A percentile compares a stretch with the other conserved stretches of the same genome.
phyloP scores from a whole-genome alignment of 2,329 filamentous ascomycete species.

The Diplodia seriata region DNA sequence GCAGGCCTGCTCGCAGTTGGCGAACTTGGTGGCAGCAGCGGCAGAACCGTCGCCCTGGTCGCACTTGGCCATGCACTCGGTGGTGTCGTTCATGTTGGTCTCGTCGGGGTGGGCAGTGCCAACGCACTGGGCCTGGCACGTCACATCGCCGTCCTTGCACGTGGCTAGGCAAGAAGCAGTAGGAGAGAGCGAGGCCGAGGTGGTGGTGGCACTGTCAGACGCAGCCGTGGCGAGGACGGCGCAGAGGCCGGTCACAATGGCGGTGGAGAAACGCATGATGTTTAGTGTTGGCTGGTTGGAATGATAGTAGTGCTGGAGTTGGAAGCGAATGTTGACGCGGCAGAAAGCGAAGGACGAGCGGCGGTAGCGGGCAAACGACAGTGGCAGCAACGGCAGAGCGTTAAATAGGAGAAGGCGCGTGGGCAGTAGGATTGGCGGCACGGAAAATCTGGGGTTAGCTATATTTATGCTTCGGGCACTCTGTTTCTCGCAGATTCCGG shows the following conservation, averaged over 20 bases:
- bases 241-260: conserved; percentile 55
- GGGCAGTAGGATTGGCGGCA: conserved; percentile 31
- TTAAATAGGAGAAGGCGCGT: conserved; percentile 37
- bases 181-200: conserved; percentile 42
- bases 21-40: conserved; percentile 54
- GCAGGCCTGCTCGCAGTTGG: conserved; percentile 58
- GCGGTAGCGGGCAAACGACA: conserved; percentile 14
- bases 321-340: conserved; percentile 34
- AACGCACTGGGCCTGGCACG: conserved; percentile 60
- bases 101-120: conserved; percentile 60
- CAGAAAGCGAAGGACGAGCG: conserved; percentile 32
- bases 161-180: conserved; percentile 43
- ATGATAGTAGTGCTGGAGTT: conserved; percentile 5
- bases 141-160: conserved; percentile 55
- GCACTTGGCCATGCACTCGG: conserved; percentile 59
- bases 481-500: conserved; percentile 29
- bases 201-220: conserved; percentile 46
- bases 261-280: conserved; percentile 54
- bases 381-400: not conserved
- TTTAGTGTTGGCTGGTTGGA: conserved; percentile 15
- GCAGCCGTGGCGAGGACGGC: conserved; percentile 39
- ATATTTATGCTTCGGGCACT: conserved; percentile 33
- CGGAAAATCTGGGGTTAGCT: conserved; percentile 33
- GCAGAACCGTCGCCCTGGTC: conserved; percentile 60
- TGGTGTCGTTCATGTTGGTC: conserved; percentile 59